Evolutionary conservation across 768 basidiomycete species (phyloP), one percentile per base, ranked within the genome.

Genomic region (Ramaria rubella): DNA sequence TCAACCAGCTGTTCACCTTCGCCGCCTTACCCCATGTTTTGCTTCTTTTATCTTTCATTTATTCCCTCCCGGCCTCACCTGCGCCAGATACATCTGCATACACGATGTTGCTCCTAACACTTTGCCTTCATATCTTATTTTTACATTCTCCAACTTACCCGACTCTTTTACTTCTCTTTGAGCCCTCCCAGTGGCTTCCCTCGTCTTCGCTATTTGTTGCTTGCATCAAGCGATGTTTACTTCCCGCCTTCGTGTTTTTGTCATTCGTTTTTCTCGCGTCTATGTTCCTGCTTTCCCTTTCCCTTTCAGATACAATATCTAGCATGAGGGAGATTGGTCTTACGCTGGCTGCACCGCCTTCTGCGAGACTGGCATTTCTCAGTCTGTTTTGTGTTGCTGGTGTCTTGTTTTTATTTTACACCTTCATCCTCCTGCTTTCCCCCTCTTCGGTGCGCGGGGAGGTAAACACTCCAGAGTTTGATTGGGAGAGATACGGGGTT

Each of bases 111-210:
- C 29, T 56, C 11, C 2, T 30, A 11, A 23, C 46, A 8, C 24
- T 56, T 11, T 56, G 42, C 33, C n/a, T 56, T n/a, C 55, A 56
- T 19, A 56, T 56, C 31, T 31, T 56, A 30, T 48, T 48, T 24
- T n/a, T 34, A 11, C 43, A 56, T 30, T 46, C 31, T 21, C 43
- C 55, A 7, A 34, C 5, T 17, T 46, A 26, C 12, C 55, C 55
- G 17, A 29, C 42, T 4, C 44, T 30, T n/a, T 45, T 45, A 8
- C 31, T 56, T 11, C 55, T 56, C 8, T 46, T 56, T 14, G 46
- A 56, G 26, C 55, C 55, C 21, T n/a, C 31, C 19, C 27, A 19
- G 15, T 46, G 29, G n/a, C 55, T 56, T n/a, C 55, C 55, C 21
- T 17, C 31, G 31, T 26, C 43, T 15, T 24, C 44, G 8, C 40